Evolutionary conservation across 202 grass and related monocot genomes (phyloP).

Genomic region (Sporobolus alterniflorus): DNA sequence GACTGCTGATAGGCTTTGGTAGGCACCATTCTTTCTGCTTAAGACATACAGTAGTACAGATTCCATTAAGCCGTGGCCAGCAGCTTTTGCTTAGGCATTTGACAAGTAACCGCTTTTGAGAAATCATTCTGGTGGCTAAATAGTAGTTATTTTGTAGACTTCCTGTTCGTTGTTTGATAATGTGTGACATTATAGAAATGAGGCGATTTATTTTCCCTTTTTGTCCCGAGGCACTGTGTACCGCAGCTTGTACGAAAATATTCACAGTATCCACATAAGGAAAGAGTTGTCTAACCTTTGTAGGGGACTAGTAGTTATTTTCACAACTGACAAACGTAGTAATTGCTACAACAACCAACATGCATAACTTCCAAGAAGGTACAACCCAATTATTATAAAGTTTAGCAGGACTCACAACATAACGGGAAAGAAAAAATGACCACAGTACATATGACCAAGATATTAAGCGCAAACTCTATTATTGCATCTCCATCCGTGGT

Average conservation of each 20-base stretch:
- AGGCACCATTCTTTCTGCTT: constrained; percentile 47
- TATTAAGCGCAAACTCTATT: too few species aligned
- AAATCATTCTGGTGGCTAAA: background rate
- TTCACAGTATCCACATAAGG: background rate
- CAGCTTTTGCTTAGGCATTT: constrained; percentile 35
- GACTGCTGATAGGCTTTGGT: constrained; percentile 21
- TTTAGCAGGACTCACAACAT: too few species aligned
- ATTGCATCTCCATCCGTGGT: too few species aligned
- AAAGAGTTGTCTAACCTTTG: background rate
- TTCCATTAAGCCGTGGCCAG: constrained; percentile 24
- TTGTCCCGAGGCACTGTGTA: background rate
- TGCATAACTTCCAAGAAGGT: too few species aligned
- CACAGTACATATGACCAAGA: too few species aligned
- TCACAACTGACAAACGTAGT: too few species aligned
- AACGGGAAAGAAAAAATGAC: too few species aligned
- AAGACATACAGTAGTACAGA: background rate
- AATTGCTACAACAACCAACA: too few species aligned
- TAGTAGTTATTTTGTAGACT: background rate
- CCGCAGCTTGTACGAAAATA: background rate
- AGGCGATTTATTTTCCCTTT: background rate
- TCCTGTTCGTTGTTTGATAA: background rate
- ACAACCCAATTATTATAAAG: too few species aligned
- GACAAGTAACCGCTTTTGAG: background rate
- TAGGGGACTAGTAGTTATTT: too few species aligned
- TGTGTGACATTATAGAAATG: background rate